Evolutionary conservation across 768 basidiomycete species (phyloP).

Genomic region (Exsudoporus frostii): DNA sequence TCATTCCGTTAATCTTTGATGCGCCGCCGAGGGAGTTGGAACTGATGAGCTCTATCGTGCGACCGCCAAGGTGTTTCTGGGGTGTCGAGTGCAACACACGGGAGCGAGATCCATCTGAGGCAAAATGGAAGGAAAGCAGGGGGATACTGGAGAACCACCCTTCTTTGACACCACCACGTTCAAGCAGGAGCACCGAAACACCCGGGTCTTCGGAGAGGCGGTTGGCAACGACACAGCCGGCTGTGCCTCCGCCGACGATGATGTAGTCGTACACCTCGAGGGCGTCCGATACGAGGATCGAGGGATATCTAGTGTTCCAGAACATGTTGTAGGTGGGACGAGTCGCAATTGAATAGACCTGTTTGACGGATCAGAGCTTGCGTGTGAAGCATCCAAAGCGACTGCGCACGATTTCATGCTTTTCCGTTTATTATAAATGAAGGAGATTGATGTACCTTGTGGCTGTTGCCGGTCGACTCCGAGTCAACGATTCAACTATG

Average conservation of each 20-base stretch:
- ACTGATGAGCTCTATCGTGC: neutral
- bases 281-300: neutral
- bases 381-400: too few relatives aligned
- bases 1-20: slow-evolving; percentile 44
- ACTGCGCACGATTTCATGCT: too few relatives aligned
- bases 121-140: slow-evolving; percentile 28
- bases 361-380: too few relatives aligned
- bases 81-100: neutral
- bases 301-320: neutral
- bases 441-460: too few relatives aligned
- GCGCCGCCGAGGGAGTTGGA: slow-evolving; percentile 42
- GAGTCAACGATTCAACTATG: too few relatives aligned
- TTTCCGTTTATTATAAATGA: too few relatives aligned
- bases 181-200: slow-evolving; percentile 33
- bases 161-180: slow-evolving; percentile 30
- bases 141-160: slow-evolving; percentile 23
- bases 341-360: too few relatives aligned
- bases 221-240: neutral
- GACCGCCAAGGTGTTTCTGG: neutral
- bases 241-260: neutral
- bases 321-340: neutral
- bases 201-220: slow-evolving; percentile 34
- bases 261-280: neutral
- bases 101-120: neutral
- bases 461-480: too few relatives aligned